Evolutionary conservation across 345 rosid species (phyloP), one percentile per base, ranked within the genome.

Genomic region (rapeseed (Brassica napus)): DNA sequence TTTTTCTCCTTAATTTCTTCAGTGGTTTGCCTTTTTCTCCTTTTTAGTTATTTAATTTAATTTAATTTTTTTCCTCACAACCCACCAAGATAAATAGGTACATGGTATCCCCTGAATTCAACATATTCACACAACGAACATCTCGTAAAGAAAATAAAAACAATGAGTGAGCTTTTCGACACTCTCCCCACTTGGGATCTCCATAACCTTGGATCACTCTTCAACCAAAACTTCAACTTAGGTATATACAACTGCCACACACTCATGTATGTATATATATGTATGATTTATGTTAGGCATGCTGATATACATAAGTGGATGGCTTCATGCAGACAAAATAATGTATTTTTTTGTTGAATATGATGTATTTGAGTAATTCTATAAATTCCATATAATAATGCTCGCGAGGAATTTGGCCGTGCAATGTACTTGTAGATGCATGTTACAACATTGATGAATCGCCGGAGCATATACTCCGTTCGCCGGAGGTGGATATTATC

Each of bases 171-270:
- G 82, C 85, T 85, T 83, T 83, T 78, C 80, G 65, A 89, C 84
- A 85, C 89, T 81, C 85, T 79, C 49, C 77, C 80, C 37, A 81
- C 86, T 87, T 90, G 97, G 96, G 97, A 90, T 90, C 91, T 89
- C 80, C 96, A 86, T 74, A 88, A 84, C 86, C 85, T 90, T 79
- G 96, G 88, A 75, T 80, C 83, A 85, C 82, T 90, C 88, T 78
- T 91, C 94, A 85, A 83, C 85, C 82, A 87, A 83, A 90, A 93
- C 90, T 86, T 88, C 91, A 84, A 87, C 75, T 71, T 86, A 81
- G 91, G 94, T 88, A 76, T 87, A 74, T 55, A 74, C 0, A 71
- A 16, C 57, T 35, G 54, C 11, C 39, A 47, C 23, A 49, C 37
- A 44, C 37, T 28, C 14, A 3, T 0, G 31, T 28, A 28, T 28